Base-by-base conservation (phyloP, 257 asterid species). In the Solanum ahanhuiri region DNA sequence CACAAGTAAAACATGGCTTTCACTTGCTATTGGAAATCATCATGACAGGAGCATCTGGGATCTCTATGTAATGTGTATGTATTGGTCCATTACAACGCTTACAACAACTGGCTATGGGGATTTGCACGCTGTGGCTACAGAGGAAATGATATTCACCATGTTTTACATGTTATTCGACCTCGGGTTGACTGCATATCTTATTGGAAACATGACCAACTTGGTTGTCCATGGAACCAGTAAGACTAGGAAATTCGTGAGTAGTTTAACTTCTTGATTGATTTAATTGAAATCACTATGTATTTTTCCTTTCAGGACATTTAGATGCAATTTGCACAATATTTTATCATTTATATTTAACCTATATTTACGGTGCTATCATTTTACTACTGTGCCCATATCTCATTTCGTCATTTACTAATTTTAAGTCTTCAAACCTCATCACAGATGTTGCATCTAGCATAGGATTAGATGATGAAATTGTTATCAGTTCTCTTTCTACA, bases 131-230 rank as follows among this genome's bases (percentile, higher is more conserved):
- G 95, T 93, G 57, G 91, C 90, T 86, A 87, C 87, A 57, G 58
- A 34, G 17, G 98, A 95, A 91, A 95, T 89, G 94, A 33, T 94
- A 87, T 95, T 92, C 30, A 88, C 60, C 91, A 88, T 92, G 77
- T 71, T 93, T 86, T 95, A 88, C 88, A 91, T 95, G 91, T 84
- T 95, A 34, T 91, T 95, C 89, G 91, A 94, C 91, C 92, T 95
- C 7, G 96, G 95, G n/a, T 90, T 95, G 81, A 85, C 93, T 14
- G 89, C 98, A n/a, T 95, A 95, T 86, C 88, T 94, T 87, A 93
- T 95, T 64, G 98, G 98, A 63, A 95, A 95, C 91, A 94, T 95
- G 97, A 95, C 98, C 87, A 95, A 95, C 91, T 86, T 95, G 93
- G 94, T 95, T 82, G 98, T 95, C 51, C 97, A 95, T 86, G 91